phyloP scores from a whole-genome alignment of 2,329 filamentous ascomycete genomes.

The Ophiostoma himal-ulmi region DNA sequence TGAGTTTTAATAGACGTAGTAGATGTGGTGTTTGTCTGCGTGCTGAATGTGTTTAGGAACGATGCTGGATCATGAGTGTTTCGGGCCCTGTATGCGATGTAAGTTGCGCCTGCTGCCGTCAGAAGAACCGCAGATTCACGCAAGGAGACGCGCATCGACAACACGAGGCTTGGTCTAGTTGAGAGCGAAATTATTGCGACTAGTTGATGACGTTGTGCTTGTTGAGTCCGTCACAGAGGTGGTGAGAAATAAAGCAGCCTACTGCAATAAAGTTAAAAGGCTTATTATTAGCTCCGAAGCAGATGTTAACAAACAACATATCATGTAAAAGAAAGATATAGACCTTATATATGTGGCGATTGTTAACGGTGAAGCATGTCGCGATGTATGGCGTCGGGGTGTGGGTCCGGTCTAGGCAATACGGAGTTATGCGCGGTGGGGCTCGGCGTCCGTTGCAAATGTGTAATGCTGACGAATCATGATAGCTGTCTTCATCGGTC shows the following conservation, averaged over 20 bases:
- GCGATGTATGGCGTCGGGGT: not conserved
- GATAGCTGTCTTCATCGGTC: not conserved
- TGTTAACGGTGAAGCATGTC: not conserved
- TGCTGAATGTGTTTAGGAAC: not conserved
- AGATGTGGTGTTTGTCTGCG: not conserved
- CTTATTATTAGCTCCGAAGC: too few species aligned
- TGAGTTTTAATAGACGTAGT: not conserved
- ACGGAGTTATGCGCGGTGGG: not conserved
- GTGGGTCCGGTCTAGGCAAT: not conserved
- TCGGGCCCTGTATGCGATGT: conserved; percentile 22
- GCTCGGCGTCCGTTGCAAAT: not conserved
- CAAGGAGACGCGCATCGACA: conserved; percentile 24
- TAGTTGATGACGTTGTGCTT: not conserved
- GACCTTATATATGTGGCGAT: not conserved
- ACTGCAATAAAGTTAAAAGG: too few species aligned
- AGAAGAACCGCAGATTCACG: conserved; percentile 22
- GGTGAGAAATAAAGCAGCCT: not conserved
- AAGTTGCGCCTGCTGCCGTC: conserved; percentile 23
- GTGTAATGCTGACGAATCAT: conserved; percentile 2
- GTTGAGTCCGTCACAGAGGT: not conserved
- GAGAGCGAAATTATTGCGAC: not conserved
- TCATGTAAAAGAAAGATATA: not conserved
- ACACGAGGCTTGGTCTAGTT: not conserved
- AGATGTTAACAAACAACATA: not conserved
- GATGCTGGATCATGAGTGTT: not conserved